A percentile compares a stretch with the other conserved stretches of the same genome.
phyloP scores from a whole-genome alignment of 2,329 filamentous ascomycete genomes.

The Cadophora malorum region DNA sequence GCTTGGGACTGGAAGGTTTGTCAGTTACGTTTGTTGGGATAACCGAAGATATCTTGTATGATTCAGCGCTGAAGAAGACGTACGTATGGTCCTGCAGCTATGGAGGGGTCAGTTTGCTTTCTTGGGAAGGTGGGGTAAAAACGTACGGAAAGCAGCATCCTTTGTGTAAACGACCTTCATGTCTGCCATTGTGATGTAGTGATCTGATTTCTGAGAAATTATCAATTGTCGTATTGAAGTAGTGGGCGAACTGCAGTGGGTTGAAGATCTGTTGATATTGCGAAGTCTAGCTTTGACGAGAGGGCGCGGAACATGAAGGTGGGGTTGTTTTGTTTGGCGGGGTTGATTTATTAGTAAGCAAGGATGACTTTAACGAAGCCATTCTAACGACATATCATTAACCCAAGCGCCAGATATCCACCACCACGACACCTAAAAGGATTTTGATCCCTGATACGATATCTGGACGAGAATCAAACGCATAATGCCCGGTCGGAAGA shows the following conservation, averaged over 20 bases:
- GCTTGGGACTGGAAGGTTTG: constrained; percentile 61
- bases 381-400: constrained; percentile 43
- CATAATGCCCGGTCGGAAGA: constrained; percentile 40
- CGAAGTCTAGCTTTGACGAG: background rate
- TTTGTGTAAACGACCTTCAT: constrained; percentile 44
- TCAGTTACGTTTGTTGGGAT: constrained; percentile 13
- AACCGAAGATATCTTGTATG: background rate
- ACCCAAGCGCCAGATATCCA: constrained; percentile 31
- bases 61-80: constrained; percentile 2
- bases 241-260: constrained; percentile 2
- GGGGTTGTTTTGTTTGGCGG: constrained; percentile 25
- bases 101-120: constrained; percentile 19
- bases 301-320: constrained; percentile 4
- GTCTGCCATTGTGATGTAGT: constrained; percentile 42
- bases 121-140: constrained; percentile 10
- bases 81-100: constrained; percentile 43
- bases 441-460: background rate
- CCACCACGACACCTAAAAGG: constrained; percentile 27
- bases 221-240: background rate
- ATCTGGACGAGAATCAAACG: constrained; percentile 21
- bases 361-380: constrained; percentile 25
- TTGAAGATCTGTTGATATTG: constrained; percentile 18
- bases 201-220: background rate
- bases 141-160: constrained; percentile 46
- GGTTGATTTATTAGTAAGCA: constrained; percentile 20